Evolutionary conservation across 805 yeast genomes (phyloP).

Genomic region (Candida namnaoensis): DNA sequence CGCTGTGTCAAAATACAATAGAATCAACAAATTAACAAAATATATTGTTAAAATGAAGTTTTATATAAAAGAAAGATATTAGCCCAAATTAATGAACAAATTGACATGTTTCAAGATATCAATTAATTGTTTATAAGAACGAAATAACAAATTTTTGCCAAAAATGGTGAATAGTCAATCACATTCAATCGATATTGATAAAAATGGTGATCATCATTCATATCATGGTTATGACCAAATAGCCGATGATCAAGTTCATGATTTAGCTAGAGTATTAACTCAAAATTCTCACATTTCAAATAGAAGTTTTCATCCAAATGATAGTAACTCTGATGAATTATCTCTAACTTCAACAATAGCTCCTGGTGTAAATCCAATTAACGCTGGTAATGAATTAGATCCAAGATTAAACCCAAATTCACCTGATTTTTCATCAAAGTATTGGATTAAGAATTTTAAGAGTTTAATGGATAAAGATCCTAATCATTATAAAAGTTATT

Average conservation of each 20-base stretch:
- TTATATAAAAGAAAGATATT: too few species aligned
- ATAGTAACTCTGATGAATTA: neutral
- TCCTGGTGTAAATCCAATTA: neutral
- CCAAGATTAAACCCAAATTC: constrained; percentile 18
- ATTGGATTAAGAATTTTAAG: constrained; percentile 58
- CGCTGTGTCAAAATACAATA: too few species aligned
- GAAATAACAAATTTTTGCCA: too few species aligned
- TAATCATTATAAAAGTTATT: constrained; percentile 49
- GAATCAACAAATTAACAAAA: too few species aligned
- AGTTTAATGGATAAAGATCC: constrained; percentile 44
- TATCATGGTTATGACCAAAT: constrained; percentile 1
- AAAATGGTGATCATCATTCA: too few species aligned
- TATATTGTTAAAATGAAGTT: too few species aligned
- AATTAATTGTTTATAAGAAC: too few species aligned
- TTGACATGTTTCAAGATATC: too few species aligned
- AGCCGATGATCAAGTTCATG: neutral
- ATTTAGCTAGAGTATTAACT: constrained; percentile 1
- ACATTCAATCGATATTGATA: too few species aligned
- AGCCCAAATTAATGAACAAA: too few species aligned
- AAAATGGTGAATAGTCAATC: too few species aligned
- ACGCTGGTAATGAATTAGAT: neutral
- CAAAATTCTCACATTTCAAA: neutral
- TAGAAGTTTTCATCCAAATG: neutral
- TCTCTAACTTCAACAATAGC: constrained; percentile 1
- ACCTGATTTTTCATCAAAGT: constrained; percentile 44